Evolutionary conservation across 2,329 filamentous ascomycete genomes (phyloP).

Genomic region (Tetracladium maxilliforme): DNA sequence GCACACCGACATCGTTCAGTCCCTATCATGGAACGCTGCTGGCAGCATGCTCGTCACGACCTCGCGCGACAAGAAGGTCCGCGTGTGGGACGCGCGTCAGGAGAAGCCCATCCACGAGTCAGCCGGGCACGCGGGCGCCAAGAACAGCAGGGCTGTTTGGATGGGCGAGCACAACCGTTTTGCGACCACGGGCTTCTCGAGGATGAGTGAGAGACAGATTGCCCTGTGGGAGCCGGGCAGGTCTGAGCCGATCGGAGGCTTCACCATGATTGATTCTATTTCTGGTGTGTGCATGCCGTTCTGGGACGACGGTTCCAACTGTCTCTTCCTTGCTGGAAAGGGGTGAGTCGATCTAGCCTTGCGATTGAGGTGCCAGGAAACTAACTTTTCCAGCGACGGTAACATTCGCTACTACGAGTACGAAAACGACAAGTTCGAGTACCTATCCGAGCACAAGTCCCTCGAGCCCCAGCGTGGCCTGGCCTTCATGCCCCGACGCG

Average conservation of each 20-base stretch:
- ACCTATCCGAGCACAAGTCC: slow-evolving; percentile 95
- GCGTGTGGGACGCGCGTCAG: slow-evolving; percentile 94
- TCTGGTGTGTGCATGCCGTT: slow-evolving; percentile 99
- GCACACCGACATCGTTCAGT: slow-evolving; percentile 87
- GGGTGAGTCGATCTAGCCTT: slow-evolving; percentile 43
- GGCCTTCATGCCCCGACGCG: slow-evolving; percentile 87
- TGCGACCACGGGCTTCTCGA: slow-evolving; percentile 92
- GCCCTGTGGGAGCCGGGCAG: slow-evolving; percentile 88
- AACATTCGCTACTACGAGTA: slow-evolving; percentile 99
- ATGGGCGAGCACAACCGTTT: slow-evolving; percentile 93
- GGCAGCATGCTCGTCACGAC: slow-evolving; percentile 82
- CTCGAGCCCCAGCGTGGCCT: slow-evolving; percentile 85
- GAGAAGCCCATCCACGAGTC: slow-evolving; percentile 76
- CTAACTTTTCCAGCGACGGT: slow-evolving; percentile 51
- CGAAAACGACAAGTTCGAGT: slow-evolving; percentile 97
- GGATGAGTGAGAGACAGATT: slow-evolving; percentile 95
- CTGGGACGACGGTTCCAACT: slow-evolving; percentile 96
- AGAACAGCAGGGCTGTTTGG: slow-evolving; percentile 96
- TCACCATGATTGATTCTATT: slow-evolving; percentile 83
- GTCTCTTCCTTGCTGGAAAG: slow-evolving; percentile 91
- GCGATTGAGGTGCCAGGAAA: too few species aligned
- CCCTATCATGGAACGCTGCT: slow-evolving; percentile 86
- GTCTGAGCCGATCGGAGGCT: slow-evolving; percentile 76
- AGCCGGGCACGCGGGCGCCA: slow-evolving; percentile 77
- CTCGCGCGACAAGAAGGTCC: slow-evolving; percentile 93